These are phyloP conservation scores for Cadophora sp. DNA, from an alignment of 2,329 filamentous ascomycete species.

Conservation along the genomic window DNA sequence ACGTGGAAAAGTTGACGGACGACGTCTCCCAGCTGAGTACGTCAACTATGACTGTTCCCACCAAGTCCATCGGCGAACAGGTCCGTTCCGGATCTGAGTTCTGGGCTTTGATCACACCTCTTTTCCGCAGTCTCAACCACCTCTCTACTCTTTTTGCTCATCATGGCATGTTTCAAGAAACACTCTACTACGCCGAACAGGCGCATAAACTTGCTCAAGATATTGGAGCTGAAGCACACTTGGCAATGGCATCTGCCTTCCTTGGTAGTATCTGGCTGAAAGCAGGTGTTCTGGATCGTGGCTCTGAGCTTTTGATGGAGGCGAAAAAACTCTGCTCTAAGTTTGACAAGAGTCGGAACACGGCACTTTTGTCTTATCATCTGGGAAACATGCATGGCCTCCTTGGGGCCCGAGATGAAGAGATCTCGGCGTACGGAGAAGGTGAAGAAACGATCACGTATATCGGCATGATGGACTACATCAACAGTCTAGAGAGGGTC, in stretches of 20 bases:
- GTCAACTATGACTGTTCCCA: conserved; percentile 49
- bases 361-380: conserved; percentile 58
- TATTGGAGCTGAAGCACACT: conserved; percentile 47
- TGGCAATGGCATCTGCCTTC: conserved; percentile 61
- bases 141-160: conserved; percentile 82
- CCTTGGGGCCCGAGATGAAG: conserved; percentile 54
- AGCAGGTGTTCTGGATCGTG: conserved; percentile 64
- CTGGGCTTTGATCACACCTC: conserved; percentile 78
- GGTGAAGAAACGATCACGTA: conserved; percentile 53
- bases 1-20: conserved; percentile 41
- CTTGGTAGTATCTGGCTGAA: conserved; percentile 61
- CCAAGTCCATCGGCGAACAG: conserved; percentile 40
- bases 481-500: conserved; percentile 35
- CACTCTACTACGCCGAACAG: conserved; percentile 85
- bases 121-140: conserved; percentile 75
- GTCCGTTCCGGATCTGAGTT: conserved; percentile 68
- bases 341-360: conserved; percentile 51
- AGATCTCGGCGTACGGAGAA: conserved; percentile 55
- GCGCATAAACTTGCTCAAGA: conserved; percentile 73
- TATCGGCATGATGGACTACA: conserved; percentile 49
- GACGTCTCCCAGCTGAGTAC: conserved; percentile 45
- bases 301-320: conserved; percentile 60
- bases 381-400: conserved; percentile 59
- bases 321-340: conserved; percentile 59
- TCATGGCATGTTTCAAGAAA: conserved; percentile 86